Percentiles rank a stretch among this genome's conserved stretches.
These are phyloP conservation scores for Talaromyces verruculosus DNA, from an alignment of 2,329 filamentous ascomycete genomes.

Conservation along the genomic window DNA sequence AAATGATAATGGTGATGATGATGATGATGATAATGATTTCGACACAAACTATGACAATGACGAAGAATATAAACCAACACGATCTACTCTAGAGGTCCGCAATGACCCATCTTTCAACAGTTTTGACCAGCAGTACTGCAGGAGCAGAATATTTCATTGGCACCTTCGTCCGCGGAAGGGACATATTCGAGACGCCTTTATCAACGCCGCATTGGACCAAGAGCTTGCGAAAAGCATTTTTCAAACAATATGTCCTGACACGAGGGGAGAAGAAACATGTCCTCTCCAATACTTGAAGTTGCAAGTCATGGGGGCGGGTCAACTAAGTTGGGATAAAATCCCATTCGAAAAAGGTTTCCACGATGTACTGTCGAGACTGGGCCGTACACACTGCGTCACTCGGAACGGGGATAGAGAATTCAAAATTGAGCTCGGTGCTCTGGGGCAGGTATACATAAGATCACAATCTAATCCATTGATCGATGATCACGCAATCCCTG, in stretches of 20 bases:
- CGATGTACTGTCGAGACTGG: neutral
- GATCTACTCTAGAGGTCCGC: neutral
- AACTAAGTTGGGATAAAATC: neutral
- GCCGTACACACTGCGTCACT: neutral
- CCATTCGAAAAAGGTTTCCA: neutral
- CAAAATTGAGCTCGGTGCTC: neutral
- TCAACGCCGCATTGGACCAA: neutral
- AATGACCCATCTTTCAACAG: neutral
- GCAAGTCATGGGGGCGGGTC: neutral
- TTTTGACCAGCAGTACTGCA: neutral
- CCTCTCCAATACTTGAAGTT: neutral
- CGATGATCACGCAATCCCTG: neutral
- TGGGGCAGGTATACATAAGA: neutral
- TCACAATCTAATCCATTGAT: neutral
- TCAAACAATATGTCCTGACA: neutral
- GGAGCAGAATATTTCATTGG: neutral
- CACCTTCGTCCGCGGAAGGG: neutral
- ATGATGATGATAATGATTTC: neutral
- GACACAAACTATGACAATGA: neutral
- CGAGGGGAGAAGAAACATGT: neutral
- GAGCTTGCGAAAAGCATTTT: neutral
- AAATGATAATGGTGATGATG: too few species aligned
- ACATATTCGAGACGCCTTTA: neutral
- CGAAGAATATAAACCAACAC: neutral
- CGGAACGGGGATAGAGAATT: neutral